These are phyloP conservation scores for Neurospora pannonica DNA, from an alignment of 495 filamentous ascomycete genomes.

Conservation along the genomic window DNA sequence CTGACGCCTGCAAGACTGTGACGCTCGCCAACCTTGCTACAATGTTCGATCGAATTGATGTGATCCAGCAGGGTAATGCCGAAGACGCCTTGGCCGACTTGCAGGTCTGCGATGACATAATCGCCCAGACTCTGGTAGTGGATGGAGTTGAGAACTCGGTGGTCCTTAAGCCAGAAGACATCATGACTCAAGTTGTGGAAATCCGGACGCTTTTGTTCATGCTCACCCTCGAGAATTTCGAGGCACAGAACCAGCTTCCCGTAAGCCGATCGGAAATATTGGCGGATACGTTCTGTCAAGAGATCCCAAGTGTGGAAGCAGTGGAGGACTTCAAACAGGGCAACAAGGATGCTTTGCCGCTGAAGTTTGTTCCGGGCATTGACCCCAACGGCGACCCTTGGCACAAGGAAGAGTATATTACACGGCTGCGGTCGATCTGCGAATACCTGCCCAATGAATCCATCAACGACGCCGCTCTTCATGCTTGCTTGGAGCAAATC, in stretches of 20 bases:
- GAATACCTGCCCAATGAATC: background rate
- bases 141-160: background rate
- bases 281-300: conserved; percentile 11
- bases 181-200: conserved; percentile 8
- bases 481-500: background rate
- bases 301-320: conserved; percentile 2
- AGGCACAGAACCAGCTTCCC: background rate
- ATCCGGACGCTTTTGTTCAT: conserved; percentile 20
- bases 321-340: conserved; percentile 2
- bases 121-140: conserved; percentile 8
- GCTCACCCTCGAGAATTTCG: conserved; percentile 1
- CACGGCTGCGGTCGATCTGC: conserved; percentile 6
- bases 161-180: background rate
- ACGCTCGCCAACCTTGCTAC: conserved; percentile 12
- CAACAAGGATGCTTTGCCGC: conserved; percentile 6
- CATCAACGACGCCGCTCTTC: background rate
- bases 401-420: background rate
- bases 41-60: conserved; percentile 10
- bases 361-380: conserved; percentile 4
- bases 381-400: background rate
- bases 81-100: conserved; percentile 5
- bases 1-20: conserved; percentile 1
- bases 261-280: conserved; percentile 7
- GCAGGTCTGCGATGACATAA: conserved; percentile 7
- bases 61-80: background rate